A percentile compares a stretch with the other conserved stretches of the same genome.
Conservation (phyloP, 2,329 filamentous ascomycete genomes). For the Calonectria honghensis region DNA sequence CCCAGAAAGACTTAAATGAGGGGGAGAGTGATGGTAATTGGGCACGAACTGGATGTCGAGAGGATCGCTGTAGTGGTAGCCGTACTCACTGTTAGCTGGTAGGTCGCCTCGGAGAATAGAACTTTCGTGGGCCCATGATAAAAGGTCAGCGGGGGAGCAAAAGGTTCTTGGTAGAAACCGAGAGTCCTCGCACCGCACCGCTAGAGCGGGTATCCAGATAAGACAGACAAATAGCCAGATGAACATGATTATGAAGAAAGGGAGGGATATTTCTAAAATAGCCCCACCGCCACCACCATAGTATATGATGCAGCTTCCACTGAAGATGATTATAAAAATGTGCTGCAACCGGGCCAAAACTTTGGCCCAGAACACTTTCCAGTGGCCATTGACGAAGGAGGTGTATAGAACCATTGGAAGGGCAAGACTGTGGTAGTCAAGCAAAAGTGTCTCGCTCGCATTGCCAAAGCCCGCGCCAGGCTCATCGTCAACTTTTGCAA, state of each 20-base stretch:
- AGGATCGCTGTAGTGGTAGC: neutral
- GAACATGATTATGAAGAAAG: neutral
- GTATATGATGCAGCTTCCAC: neutral
- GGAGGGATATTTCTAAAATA: neutral
- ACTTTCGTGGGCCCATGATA: neutral
- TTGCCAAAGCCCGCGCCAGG: neutral
- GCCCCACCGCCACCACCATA: neutral
- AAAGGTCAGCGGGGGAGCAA: neutral
- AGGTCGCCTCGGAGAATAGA: neutral
- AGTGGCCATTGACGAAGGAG: neutral
- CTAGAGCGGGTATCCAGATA: neutral
- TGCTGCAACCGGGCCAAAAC: neutral
- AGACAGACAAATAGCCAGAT: neutral
- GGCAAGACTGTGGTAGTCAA: neutral
- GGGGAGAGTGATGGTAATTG: neutral
- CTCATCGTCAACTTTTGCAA: neutral
- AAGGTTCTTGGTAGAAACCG: neutral
- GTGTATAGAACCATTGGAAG: neutral
- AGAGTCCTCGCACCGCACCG: neutral
- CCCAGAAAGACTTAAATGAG: neutral
- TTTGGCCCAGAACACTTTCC: neutral
- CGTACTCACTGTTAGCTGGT: neutral
- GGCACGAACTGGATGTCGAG: neutral
- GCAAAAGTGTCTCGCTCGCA: neutral
- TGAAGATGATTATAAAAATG: neutral